Evolutionary conservation across 1,139 yeast species (phyloP).

Genomic region (Groenewaldozyma auringiensis): DNA sequence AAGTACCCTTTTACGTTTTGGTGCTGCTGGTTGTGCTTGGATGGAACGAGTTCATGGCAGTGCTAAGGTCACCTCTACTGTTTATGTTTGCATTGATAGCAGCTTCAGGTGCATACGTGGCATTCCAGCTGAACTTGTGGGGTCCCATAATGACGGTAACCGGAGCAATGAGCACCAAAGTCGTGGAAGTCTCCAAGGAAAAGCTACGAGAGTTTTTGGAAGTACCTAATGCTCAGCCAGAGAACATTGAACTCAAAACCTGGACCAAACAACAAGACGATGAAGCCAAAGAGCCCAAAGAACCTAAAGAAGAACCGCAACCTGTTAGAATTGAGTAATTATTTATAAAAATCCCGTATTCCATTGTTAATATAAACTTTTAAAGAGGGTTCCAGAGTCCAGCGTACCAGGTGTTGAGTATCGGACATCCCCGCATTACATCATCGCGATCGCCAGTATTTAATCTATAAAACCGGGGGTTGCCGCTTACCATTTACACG

Average conservation of each 20-base stretch:
- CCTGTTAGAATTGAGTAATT: too few relatives aligned
- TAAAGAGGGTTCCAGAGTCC: too few relatives aligned
- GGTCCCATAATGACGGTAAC: constrained; percentile 63
- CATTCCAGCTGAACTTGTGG: constrained; percentile 65
- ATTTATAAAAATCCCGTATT: too few relatives aligned
- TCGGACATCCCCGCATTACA: too few relatives aligned
- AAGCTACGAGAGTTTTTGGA: constrained; percentile 37
- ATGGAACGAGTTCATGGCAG: constrained; percentile 93
- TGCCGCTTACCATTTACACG: too few relatives aligned
- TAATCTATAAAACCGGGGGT: too few relatives aligned
- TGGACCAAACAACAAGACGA: too few relatives aligned
- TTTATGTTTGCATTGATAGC: constrained; percentile 52
- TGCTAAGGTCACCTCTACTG: constrained; percentile 67
- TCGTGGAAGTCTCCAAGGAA: constrained; percentile 48
- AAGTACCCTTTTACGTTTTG: constrained; percentile 79
- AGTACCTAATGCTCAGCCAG: constrained; percentile 10
- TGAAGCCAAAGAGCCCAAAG: too few relatives aligned
- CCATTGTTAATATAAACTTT: too few relatives aligned
- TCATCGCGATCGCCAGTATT: too few relatives aligned
- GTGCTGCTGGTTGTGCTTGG: constrained; percentile 68
- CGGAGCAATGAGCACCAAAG: constrained; percentile 51
- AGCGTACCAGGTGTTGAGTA: too few relatives aligned
- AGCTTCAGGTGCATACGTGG: constrained; percentile 56
- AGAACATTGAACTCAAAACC: background rate
- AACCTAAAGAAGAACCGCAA: too few relatives aligned